Conservation (phyloP, 1,284 basidiomycete genomes). For the Leccinum pachyderme region DNA sequence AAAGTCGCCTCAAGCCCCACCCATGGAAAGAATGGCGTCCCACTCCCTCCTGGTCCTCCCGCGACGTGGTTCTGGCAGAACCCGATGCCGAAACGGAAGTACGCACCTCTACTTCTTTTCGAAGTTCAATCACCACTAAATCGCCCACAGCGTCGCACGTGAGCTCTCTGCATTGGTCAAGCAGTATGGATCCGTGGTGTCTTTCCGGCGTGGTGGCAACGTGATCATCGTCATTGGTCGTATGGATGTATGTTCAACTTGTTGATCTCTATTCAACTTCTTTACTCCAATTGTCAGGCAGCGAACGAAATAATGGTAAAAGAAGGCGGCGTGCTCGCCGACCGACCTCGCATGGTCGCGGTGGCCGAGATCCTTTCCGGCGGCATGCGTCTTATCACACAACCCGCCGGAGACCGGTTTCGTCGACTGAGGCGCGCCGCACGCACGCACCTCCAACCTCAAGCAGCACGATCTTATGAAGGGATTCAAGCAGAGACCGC, state of each 20-base stretch:
- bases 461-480: constrained; percentile 33
- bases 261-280: no score
- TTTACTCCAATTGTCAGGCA: constrained; percentile 6
- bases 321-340: constrained; percentile 26
- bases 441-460: constrained; percentile 39
- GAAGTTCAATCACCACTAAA: not conserved
- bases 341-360: constrained; percentile 30
- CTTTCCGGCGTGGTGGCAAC: constrained; percentile 24
- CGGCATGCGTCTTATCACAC: constrained; percentile 24
- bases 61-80: constrained; percentile 17
- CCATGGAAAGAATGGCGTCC: constrained; percentile 7
- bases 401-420: constrained; percentile 21
- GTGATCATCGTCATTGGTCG: constrained; percentile 29
- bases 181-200: constrained; percentile 33
- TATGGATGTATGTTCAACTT: constrained; percentile 27
- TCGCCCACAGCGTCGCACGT: not conserved
- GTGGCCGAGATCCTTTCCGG: constrained; percentile 26
- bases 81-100: constrained; percentile 9
- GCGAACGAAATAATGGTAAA: constrained; percentile 35
- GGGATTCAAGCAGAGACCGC: constrained; percentile 35
- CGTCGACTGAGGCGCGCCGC: constrained; percentile 29
- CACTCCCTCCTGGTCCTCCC: constrained; percentile 30
- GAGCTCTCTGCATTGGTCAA: constrained; percentile 20
- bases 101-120: not conserved
- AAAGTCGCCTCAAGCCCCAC: not conserved